Evolutionary conservation across 352 stramenopile species (phyloP), one percentile per base, ranked within the genome.

Genomic region (Globisporangium recalcitrans): DNA sequence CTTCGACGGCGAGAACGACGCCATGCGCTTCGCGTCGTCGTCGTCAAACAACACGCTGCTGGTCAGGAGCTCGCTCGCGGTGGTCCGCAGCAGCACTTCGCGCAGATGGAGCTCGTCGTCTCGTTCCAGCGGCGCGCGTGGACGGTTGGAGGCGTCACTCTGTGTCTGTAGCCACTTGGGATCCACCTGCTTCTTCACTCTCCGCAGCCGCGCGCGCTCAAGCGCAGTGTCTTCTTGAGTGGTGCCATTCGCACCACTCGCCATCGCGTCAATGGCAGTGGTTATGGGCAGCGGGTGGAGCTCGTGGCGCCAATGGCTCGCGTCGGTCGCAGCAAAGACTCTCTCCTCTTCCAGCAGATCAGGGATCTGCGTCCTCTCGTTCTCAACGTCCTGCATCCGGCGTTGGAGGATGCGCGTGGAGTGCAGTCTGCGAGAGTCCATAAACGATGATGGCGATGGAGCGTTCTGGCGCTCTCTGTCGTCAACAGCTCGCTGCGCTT

Each of bases 121-220:
- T 40, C 82, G 71, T 58, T 88, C 75, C 7, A 82, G 60, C 34
- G 78, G 72, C 14, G 60, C 64, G 3, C 67, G 70, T 0, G 82
- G 82, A 1, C 79, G 79, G 47, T 87, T 86, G 5, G 70, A 62
- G 14, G 69, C 67, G 44, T 91, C 79, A 19, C 76, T 70, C n/a
- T 80, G 77, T 29, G 63, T 63, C 34, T 83, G 67, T 29, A 89
- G 60, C 82, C 82, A 91, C 63, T 74, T 74, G 31, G 79, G 58
- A 60, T 88, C 70, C 10, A 91, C 68, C 52, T 91, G 82, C 58
- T 91, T 91, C 60, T 60, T 67, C 27, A 91, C 79, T 64, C 84
- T 87, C 42, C 79, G 74, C 57, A 73, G 56, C 13, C 78, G 81
- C 11, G 79, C 79, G 26, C 76, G 74, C 16, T 71, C 67, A 31